These are phyloP conservation scores for Populus ilicifolia DNA, from an alignment of 345 rosid genomes.

Conservation along the genomic window DNA sequence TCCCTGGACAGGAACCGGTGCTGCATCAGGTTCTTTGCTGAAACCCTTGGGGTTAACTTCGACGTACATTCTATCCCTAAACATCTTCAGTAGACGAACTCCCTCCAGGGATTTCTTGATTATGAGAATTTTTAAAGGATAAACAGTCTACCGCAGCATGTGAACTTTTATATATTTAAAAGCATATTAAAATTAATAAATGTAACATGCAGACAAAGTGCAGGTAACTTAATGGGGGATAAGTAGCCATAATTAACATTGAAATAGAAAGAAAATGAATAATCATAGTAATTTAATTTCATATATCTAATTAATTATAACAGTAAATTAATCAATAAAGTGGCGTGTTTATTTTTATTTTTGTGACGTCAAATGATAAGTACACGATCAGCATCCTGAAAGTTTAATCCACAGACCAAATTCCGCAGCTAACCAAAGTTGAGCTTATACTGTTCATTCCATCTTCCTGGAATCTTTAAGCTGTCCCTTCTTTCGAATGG, in stretches of 20 bases:
- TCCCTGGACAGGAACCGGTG: slow-evolving; percentile 4
- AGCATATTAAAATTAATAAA: too few species aligned
- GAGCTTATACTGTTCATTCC: slow-evolving; percentile 27
- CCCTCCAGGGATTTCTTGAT: slow-evolving; percentile 19
- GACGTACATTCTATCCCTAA: slow-evolving; percentile 4
- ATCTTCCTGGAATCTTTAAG: slow-evolving; percentile 66
- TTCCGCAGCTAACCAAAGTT: not conserved
- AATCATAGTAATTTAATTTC: too few species aligned
- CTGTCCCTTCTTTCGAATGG: slow-evolving; percentile 57
- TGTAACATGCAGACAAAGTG: too few species aligned
- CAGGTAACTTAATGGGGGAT: too few species aligned
- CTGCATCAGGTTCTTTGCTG: slow-evolving; percentile 22
- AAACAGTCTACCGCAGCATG: slow-evolving; percentile 7
- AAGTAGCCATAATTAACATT: too few species aligned
- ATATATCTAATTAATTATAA: too few species aligned
- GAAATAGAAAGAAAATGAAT: too few species aligned
- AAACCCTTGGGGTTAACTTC: slow-evolving; percentile 9
- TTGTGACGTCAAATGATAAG: not conserved
- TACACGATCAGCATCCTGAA: not conserved
- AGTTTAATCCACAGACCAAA: not conserved
- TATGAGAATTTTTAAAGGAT: slow-evolving; percentile 11
- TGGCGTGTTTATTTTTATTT: too few species aligned
- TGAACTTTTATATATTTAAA: not conserved
- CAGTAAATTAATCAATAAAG: too few species aligned
- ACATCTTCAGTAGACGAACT: slow-evolving; percentile 18